phyloP scores from a whole-genome alignment of 2,329 filamentous ascomycete species.

The Beauveria varroae region DNA sequence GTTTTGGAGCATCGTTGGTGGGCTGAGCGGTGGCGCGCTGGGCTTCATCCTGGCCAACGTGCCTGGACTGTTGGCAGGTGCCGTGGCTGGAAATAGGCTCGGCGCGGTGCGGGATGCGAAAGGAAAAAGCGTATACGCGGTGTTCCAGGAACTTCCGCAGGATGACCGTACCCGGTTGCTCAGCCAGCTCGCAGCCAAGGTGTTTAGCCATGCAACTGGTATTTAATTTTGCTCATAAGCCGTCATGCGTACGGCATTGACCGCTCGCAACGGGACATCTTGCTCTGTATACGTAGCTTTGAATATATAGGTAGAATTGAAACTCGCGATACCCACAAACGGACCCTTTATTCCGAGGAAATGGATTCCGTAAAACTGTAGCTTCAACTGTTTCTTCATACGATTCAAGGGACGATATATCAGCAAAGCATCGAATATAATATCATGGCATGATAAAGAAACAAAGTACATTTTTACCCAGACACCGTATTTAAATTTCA shows the following conservation, averaged over 20 bases:
- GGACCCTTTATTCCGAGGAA: neutral
- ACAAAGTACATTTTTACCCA: slow-evolving; percentile 12
- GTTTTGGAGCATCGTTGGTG: slow-evolving; percentile 85
- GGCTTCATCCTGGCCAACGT: slow-evolving; percentile 95
- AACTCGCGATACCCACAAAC: neutral
- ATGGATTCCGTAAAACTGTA: too few species aligned
- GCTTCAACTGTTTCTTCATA: too few species aligned
- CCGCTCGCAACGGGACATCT: too few species aligned
- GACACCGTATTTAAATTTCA: slow-evolving; percentile 12
- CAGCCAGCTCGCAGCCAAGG: slow-evolving; percentile 75
- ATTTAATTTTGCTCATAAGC: slow-evolving; percentile 23
- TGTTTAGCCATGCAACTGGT: slow-evolving; percentile 74
- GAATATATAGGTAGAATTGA: slow-evolving; percentile 4
- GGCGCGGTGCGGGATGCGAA: slow-evolving; percentile 82
- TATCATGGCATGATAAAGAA: neutral
- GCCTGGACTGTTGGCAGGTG: slow-evolving; percentile 79
- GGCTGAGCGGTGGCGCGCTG: slow-evolving; percentile 77
- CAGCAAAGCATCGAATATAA: neutral
- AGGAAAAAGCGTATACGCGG: slow-evolving; percentile 90
- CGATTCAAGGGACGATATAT: too few species aligned
- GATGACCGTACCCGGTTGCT: slow-evolving; percentile 73
- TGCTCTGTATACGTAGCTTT: neutral
- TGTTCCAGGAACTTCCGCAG: slow-evolving; percentile 83
- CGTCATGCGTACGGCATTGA: neutral
- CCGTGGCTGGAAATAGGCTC: slow-evolving; percentile 86